These are phyloP conservation scores for Fusarium continuum DNA, from an alignment of 2,329 filamentous ascomycete species.

Conservation along the genomic window DNA sequence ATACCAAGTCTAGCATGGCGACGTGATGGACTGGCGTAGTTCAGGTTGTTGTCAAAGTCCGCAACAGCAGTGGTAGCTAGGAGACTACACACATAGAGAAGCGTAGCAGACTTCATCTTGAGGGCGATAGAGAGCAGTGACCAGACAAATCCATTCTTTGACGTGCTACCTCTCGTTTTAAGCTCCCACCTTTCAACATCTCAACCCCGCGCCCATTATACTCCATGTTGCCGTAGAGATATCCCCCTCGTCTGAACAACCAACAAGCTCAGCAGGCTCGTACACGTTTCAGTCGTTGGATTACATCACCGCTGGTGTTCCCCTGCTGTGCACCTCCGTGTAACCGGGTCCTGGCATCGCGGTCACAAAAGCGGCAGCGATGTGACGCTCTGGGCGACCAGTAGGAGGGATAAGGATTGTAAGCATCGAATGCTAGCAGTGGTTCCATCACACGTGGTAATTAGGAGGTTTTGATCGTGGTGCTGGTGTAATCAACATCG, in stretches of 20 bases:
- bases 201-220: neutral
- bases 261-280: constrained; percentile 10
- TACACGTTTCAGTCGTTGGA: constrained; percentile 19
- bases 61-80: constrained; percentile 9
- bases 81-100: constrained; percentile 9
- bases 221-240: neutral
- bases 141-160: neutral
- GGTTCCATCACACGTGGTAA: constrained; percentile 17
- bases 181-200: neutral
- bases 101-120: constrained; percentile 8
- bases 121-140: neutral
- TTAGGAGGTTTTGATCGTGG: neutral
- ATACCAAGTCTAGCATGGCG: constrained; percentile 71
- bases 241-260: neutral
- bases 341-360: constrained; percentile 3
- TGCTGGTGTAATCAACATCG: constrained; percentile 2
- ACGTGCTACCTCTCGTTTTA: constrained; percentile 7
- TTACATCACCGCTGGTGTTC: constrained; percentile 16
- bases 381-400: constrained; percentile 12
- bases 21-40: constrained; percentile 73
- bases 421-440: constrained; percentile 29
- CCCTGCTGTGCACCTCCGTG: neutral
- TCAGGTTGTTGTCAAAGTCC: constrained; percentile 61
- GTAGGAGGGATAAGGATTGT: constrained; percentile 11
- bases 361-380: constrained; percentile 23